A percentile compares a stretch with the other conserved stretches of the same genome.
Evolutionary conservation across 106 monocot genomes (phyloP).

Genomic region (Vanilla planifolia): DNA sequence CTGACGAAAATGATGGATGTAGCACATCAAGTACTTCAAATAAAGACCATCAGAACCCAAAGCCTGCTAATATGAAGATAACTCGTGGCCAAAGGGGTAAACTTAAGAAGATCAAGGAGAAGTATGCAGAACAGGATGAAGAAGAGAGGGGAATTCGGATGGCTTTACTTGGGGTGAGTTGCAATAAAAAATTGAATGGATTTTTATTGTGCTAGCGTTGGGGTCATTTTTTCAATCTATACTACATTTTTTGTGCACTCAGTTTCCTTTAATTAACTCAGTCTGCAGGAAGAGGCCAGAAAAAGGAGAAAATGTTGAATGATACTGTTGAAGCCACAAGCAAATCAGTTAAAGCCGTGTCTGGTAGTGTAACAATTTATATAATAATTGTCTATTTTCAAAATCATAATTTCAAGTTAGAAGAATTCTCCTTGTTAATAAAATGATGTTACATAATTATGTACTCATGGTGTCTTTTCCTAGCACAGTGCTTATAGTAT

Average conservation of each 20-base stretch:
- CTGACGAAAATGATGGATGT: slow-evolving; percentile 22
- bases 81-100: slow-evolving; percentile 86
- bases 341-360: slow-evolving; percentile 21
- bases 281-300: slow-evolving; percentile 79
- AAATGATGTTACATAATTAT: background rate
- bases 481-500: too few relatives aligned
- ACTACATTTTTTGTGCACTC: background rate
- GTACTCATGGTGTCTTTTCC: background rate
- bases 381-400: background rate
- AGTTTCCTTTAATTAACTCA: slow-evolving; percentile 18
- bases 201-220: slow-evolving; percentile 7
- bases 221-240: slow-evolving; percentile 3
- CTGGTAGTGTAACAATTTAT: slow-evolving; percentile 31
- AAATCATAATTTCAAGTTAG: too few relatives aligned
- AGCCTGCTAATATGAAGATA: slow-evolving; percentile 32
- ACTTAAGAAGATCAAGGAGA: slow-evolving; percentile 93
- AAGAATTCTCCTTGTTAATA: background rate
- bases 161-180: slow-evolving; percentile 89
- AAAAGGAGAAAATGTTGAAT: slow-evolving; percentile 47
- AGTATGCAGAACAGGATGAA: slow-evolving; percentile 97
- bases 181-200: background rate
- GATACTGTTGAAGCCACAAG: slow-evolving; percentile 21
- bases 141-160: slow-evolving; percentile 93
- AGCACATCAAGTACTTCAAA: slow-evolving; percentile 9
- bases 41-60: slow-evolving; percentile 22